Evolutionary conservation across 2,329 filamentous ascomycete genomes (phyloP).

Genomic region (Metarhizium sp.): DNA sequence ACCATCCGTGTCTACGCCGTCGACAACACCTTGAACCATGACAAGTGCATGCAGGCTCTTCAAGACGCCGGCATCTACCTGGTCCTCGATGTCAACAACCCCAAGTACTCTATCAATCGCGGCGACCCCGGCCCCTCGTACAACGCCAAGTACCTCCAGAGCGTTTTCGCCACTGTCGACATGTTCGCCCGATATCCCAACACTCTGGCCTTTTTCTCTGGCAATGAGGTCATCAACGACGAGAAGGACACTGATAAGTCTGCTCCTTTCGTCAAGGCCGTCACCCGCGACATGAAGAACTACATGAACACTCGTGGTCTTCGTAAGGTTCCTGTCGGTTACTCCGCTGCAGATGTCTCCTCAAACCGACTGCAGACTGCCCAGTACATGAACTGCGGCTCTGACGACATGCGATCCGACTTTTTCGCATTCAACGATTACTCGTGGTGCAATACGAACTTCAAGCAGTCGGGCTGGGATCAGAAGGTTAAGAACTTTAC

Average conservation of each 20-base stretch:
- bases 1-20: slow-evolving; percentile 87
- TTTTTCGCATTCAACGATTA: slow-evolving; percentile 90
- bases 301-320: slow-evolving; percentile 55
- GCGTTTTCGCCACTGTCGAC: slow-evolving; percentile 81
- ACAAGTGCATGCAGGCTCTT: slow-evolving; percentile 74
- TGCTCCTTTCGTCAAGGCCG: slow-evolving; percentile 69
- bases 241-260: slow-evolving; percentile 50
- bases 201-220: slow-evolving; percentile 78
- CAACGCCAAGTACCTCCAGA: slow-evolving; percentile 76
- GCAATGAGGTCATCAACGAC: slow-evolving; percentile 73
- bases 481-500: slow-evolving; percentile 82
- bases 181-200: slow-evolving; percentile 76
- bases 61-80: slow-evolving; percentile 85
- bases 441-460: slow-evolving; percentile 72
- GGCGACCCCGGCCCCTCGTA: slow-evolving; percentile 68
- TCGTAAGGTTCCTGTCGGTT: slow-evolving; percentile 63
- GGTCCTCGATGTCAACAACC: slow-evolving; percentile 84
- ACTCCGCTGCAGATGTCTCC: slow-evolving; percentile 71
- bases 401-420: slow-evolving; percentile 74
- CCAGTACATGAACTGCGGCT: slow-evolving; percentile 87
- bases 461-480: slow-evolving; percentile 68
- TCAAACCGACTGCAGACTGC: slow-evolving; percentile 82
- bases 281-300: slow-evolving; percentile 66
- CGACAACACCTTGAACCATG: slow-evolving; percentile 75
- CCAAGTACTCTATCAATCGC: slow-evolving; percentile 80